These are phyloP conservation scores for Candida ulmi DNA, from an alignment of 805 yeast species.

Conservation along the genomic window DNA sequence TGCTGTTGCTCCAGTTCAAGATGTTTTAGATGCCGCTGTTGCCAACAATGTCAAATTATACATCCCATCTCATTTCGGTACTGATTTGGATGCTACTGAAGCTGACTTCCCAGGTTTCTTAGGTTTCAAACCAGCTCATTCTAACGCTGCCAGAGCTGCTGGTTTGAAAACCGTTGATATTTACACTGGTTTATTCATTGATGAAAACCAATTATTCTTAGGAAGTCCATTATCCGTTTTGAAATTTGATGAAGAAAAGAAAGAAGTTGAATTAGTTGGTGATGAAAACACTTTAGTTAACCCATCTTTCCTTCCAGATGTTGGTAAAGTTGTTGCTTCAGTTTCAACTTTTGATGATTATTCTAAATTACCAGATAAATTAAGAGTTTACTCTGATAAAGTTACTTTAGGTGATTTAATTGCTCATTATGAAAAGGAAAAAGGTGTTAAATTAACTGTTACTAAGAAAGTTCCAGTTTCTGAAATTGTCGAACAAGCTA, in stretches of 20 bases:
- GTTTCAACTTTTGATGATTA: conserved; percentile 32
- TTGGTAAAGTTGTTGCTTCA: conserved; percentile 39
- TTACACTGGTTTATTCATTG: conserved; percentile 34
- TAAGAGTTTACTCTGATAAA: conserved; percentile 38
- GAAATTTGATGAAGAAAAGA: conserved; percentile 32
- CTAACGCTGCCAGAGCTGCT: conserved; percentile 31
- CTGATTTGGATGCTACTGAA: conserved; percentile 29
- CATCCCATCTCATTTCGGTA: conserved; percentile 60
- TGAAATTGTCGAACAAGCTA: conserved; percentile 27
- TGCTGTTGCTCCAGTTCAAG: conserved; percentile 26
- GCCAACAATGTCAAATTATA: conserved; percentile 42
- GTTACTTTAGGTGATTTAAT: conserved; percentile 34
- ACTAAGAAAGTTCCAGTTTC: conserved; percentile 27
- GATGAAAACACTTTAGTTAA: conserved; percentile 31
- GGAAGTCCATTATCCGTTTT: conserved; percentile 23
- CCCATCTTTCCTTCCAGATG: conserved; percentile 33
- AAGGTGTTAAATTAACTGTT: conserved; percentile 29
- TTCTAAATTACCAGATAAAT: conserved; percentile 34
- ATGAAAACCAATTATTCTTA: conserved; percentile 19
- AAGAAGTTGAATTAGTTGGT: conserved; percentile 34
- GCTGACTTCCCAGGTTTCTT: conserved; percentile 30
- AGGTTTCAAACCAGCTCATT: conserved; percentile 29
- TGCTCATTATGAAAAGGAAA: conserved; percentile 33
- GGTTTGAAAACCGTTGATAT: conserved; percentile 46
- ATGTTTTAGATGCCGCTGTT: conserved; percentile 34